These are phyloP conservation scores for Tephrocybe rancida DNA, from an alignment of 768 basidiomycete genomes.

Conservation along the genomic window DNA sequence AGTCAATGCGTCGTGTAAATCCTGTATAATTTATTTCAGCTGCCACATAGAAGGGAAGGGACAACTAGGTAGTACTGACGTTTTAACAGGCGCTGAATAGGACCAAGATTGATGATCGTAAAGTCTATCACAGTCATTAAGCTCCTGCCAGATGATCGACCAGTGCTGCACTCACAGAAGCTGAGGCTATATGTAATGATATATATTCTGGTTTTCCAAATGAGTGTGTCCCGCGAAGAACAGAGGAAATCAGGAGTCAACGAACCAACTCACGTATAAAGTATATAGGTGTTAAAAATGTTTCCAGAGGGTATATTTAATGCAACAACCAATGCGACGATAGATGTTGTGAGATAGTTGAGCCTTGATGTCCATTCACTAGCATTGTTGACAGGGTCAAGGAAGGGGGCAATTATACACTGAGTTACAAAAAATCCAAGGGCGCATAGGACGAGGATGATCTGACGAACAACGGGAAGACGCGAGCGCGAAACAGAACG, in stretches of 20 bases:
- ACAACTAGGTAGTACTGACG: conserved; percentile 36
- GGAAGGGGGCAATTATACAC: conserved; percentile 61
- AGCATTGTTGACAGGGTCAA: conserved; percentile 73
- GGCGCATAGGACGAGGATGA: conserved; percentile 58
- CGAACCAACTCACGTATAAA: conserved; percentile 66
- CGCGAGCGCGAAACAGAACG: conserved; percentile 50
- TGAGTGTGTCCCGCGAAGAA: not conserved
- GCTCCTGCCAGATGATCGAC: not conserved
- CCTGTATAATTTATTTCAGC: conserved; percentile 37
- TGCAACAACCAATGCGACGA: conserved; percentile 64
- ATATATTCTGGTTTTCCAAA: conserved; percentile 37
- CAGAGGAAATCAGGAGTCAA: not conserved
- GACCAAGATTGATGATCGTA: conserved; percentile 52
- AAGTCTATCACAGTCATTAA: conserved; percentile 53
- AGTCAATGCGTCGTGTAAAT: conserved; percentile 66
- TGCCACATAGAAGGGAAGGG: not conserved
- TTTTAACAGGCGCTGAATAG: conserved; percentile 61
- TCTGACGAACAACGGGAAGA: conserved; percentile 63
- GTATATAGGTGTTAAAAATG: conserved; percentile 61
- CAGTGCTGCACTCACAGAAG: conserved; percentile 50
- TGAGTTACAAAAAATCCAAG: conserved; percentile 63
- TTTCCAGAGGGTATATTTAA: conserved; percentile 55
- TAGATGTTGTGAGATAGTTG: conserved; percentile 68
- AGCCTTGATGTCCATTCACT: conserved; percentile 75
- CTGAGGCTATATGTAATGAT: conserved; percentile 67